Evolutionary conservation across 345 rosid species (phyloP).

Genomic region (Aquilaria malaccensis): DNA sequence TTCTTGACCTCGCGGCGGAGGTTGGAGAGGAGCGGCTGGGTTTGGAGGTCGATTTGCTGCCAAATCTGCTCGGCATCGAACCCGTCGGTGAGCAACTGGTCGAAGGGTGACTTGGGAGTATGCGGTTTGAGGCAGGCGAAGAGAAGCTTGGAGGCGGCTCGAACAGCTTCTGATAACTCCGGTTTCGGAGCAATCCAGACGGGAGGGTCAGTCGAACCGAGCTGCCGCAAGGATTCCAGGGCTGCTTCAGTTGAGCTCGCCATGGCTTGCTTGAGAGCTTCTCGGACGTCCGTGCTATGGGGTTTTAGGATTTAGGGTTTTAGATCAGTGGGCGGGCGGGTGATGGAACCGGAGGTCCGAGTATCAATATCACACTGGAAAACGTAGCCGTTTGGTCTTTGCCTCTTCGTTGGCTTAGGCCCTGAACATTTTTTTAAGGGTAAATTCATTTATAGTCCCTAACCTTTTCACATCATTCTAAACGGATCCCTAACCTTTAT

Average conservation of each 20-base stretch:
- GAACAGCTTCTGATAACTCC: constrained; percentile 39
- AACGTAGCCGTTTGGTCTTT: no score
- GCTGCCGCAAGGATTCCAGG: constrained; percentile 39
- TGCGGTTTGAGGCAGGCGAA: constrained; percentile 49
- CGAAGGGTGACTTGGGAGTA: constrained; percentile 61
- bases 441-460: no score
- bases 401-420: no score
- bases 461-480: no score
- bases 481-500: no score
- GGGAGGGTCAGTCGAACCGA: constrained; percentile 66
- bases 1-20: constrained; percentile 49
- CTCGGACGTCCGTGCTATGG: background rate
- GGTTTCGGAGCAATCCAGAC: constrained; percentile 57
- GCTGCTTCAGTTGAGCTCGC: constrained; percentile 30
- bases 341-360: no score
- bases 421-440: no score
- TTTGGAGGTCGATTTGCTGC: constrained; percentile 87
- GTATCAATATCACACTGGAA: no score
- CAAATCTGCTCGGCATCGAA: constrained; percentile 93
- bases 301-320: constrained; percentile 7
- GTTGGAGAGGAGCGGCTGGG: constrained; percentile 48
- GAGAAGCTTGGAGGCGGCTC: constrained; percentile 51
- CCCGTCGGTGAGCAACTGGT: constrained; percentile 59
- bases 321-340: background rate
- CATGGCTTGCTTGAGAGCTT: constrained; percentile 18